Percentiles rank a stretch among this genome's conserved stretches.
phyloP scores from a whole-genome alignment of 106 monocot species.

The Dioscorea dumetorum region DNA sequence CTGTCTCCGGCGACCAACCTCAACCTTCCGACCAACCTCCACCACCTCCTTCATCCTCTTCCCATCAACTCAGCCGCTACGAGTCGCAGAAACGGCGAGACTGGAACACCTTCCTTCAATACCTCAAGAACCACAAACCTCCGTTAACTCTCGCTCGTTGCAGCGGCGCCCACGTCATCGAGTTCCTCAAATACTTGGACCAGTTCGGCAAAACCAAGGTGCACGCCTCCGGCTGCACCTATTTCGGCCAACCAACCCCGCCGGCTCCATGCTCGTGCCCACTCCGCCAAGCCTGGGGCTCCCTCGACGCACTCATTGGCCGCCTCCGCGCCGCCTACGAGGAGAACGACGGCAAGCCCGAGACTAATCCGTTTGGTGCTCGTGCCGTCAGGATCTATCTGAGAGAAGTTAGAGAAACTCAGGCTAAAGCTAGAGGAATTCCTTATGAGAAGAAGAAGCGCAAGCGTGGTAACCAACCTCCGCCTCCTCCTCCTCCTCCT shows the following conservation, averaged over 20 bases:
- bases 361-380: constrained; percentile 6
- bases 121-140: constrained; percentile 50
- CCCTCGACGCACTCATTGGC: constrained; percentile 50
- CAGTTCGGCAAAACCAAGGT: constrained; percentile 67
- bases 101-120: constrained; percentile 64
- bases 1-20: too few relatives aligned
- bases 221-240: constrained; percentile 31
- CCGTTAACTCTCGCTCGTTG: constrained; percentile 38
- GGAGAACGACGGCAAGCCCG: constrained; percentile 31
- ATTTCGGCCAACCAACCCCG: constrained; percentile 39
- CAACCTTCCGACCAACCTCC: too few relatives aligned
- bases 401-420: constrained; percentile 6
- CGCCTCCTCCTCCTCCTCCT: neutral
- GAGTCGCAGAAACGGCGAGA: constrained; percentile 62
- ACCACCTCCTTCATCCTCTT: too few relatives aligned
- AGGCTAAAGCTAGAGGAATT: constrained; percentile 9
- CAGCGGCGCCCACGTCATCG: constrained; percentile 59
- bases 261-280: constrained; percentile 44
- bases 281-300: constrained; percentile 48
- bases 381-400: constrained; percentile 5
- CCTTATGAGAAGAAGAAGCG: constrained; percentile 21
- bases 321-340: constrained; percentile 47
- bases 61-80: constrained; percentile 32
- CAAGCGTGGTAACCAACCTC: neutral
- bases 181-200: constrained; percentile 47